Conservation (phyloP, 2,329 filamentous ascomycete species). For the Microdochium paspali region DNA sequence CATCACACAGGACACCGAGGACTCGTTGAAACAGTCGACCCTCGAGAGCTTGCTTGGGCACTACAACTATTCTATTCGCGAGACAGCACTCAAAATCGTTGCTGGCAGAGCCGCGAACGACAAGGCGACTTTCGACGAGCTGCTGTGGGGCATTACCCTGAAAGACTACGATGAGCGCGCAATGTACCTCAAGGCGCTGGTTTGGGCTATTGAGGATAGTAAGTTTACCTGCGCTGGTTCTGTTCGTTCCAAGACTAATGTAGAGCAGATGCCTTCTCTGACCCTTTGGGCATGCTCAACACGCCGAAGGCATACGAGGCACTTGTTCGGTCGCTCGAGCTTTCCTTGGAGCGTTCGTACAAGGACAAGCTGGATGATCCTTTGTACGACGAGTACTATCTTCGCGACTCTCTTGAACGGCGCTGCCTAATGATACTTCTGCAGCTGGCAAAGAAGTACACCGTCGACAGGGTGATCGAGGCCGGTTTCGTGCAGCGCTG, state of each 20-base stretch:
- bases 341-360: constrained; percentile 39
- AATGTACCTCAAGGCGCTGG: constrained; percentile 44
- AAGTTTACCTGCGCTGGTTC: constrained; percentile 16
- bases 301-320: constrained; percentile 42
- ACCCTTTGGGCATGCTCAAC: constrained; percentile 37
- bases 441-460: constrained; percentile 51
- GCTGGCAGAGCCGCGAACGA: constrained; percentile 52
- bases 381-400: constrained; percentile 52
- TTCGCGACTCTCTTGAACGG: constrained; percentile 53
- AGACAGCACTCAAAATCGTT: constrained; percentile 53
- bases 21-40: constrained; percentile 57
- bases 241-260: constrained; percentile 14
- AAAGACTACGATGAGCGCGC: constrained; percentile 51
- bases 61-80: constrained; percentile 63
- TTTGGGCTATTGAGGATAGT: constrained; percentile 43
- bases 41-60: constrained; percentile 59
- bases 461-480: constrained; percentile 46
- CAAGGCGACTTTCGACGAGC: constrained; percentile 31
- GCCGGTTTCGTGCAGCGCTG: constrained; percentile 62
- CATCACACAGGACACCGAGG: constrained; percentile 67
- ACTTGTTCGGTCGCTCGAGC: constrained; percentile 50
- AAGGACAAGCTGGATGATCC: constrained; percentile 43
- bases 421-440: constrained; percentile 48
- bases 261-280: constrained; percentile 18
- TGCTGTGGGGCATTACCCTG: constrained; percentile 50